Conservation (phyloP, 495 filamentous ascomycete genomes). For the Friedmanniomyces simplex region DNA sequence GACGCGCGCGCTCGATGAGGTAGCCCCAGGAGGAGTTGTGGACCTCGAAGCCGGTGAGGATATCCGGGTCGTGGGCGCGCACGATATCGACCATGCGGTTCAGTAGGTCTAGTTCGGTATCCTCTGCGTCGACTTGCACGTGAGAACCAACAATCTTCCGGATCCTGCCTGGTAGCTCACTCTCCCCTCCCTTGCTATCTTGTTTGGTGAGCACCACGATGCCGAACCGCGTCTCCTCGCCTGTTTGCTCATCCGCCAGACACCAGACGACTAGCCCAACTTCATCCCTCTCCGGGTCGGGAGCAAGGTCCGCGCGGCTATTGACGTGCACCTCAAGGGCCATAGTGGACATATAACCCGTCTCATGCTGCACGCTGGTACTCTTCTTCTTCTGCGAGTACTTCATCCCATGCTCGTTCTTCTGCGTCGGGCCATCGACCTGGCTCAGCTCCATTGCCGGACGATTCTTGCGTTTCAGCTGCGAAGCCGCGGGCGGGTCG, state of each 20-base stretch:
- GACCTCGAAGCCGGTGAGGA: slow-evolving; percentile 91
- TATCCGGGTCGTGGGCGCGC: slow-evolving; percentile 74
- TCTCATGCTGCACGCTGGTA: slow-evolving; percentile 70
- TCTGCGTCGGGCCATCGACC: slow-evolving; percentile 83
- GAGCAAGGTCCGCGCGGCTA: slow-evolving; percentile 65
- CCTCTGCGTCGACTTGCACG: slow-evolving; percentile 60
- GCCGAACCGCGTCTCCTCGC: slow-evolving; percentile 56
- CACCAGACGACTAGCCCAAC: slow-evolving; percentile 90
- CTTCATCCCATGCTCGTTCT: slow-evolving; percentile 71
- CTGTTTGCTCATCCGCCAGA: slow-evolving; percentile 48
- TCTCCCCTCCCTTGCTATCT: slow-evolving; percentile 21
- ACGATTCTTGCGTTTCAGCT: slow-evolving; percentile 16
- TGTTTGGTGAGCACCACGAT: slow-evolving; percentile 55
- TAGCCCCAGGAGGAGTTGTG: slow-evolving; percentile 92
- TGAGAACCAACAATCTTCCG: slow-evolving; percentile 37
- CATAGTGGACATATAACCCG: slow-evolving; percentile 95
- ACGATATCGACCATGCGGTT: slow-evolving; percentile 78
- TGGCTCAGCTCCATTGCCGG: slow-evolving; percentile 52
- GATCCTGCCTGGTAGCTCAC: slow-evolving; percentile 34
- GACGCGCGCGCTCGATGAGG: slow-evolving; percentile 75
- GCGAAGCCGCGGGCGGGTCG: slow-evolving; percentile 3
- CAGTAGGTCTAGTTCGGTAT: slow-evolving; percentile 73
- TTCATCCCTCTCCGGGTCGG: slow-evolving; percentile 84
- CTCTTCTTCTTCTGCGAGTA: slow-evolving; percentile 70
- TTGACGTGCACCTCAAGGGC: slow-evolving; percentile 93